Percentiles rank a stretch among this genome's conserved stretches.
Evolutionary conservation across 2,329 filamentous ascomycete species (phyloP).

Genomic region (Paecilomyces sp.): DNA sequence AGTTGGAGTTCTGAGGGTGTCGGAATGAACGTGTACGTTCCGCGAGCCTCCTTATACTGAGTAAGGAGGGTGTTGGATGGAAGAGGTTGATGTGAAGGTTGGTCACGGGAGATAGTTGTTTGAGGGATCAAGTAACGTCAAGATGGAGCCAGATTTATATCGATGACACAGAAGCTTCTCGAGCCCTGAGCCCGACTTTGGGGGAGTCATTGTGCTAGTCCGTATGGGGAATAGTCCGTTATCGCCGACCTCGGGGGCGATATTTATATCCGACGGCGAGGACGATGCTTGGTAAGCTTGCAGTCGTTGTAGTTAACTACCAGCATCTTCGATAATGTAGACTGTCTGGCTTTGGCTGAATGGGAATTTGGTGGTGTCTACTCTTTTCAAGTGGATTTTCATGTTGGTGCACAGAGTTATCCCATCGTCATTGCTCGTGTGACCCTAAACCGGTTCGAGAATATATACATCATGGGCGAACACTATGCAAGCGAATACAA

Average conservation of each 20-base stretch:
- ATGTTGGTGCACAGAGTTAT: no score
- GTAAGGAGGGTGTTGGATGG: not conserved
- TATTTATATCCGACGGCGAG: not conserved
- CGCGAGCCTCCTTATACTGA: not conserved
- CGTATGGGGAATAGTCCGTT: not conserved
- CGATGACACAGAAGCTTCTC: constrained; percentile 33
- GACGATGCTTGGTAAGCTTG: not conserved
- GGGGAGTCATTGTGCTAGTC: not conserved
- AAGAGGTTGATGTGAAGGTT: constrained; percentile 11
- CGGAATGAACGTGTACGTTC: constrained; percentile 1
- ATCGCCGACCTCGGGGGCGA: not conserved
- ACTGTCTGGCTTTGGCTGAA: not conserved
- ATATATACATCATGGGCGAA: not conserved
- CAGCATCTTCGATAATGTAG: not conserved
- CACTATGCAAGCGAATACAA: no score
- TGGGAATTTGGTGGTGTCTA: no score
- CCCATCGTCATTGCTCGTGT: not conserved
- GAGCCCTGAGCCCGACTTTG: constrained; percentile 14
- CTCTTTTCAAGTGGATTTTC: no score
- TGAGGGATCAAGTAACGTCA: constrained; percentile 14
- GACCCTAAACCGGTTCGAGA: not conserved
- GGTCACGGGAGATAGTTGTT: constrained; percentile 21
- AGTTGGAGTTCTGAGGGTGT: not conserved
- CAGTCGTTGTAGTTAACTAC: not conserved
- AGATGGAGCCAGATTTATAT: constrained; percentile 25